Evolutionary conservation across 2,329 filamentous ascomycete species (phyloP).

Genomic region (Metarhizium guizhouense): DNA sequence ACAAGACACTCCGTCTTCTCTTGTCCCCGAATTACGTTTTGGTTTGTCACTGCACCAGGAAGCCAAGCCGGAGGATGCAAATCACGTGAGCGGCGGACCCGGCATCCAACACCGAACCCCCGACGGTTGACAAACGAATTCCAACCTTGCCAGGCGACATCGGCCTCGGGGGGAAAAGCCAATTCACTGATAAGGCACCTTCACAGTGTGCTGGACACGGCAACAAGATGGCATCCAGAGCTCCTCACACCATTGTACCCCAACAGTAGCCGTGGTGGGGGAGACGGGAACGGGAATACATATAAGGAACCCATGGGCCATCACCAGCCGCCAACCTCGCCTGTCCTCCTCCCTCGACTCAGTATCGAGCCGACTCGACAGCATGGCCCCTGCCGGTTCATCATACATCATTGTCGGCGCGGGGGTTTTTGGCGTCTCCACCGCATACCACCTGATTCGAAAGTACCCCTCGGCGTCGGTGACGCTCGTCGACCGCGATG

Average conservation of each 20-base stretch:
- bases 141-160: neutral
- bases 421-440: slow-evolving; percentile 57
- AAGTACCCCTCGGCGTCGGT: slow-evolving; percentile 40
- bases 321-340: neutral
- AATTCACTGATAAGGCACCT: neutral
- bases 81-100: neutral
- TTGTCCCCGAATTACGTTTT: neutral
- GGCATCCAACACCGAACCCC: neutral
- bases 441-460: slow-evolving; percentile 52
- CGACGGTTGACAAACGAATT: neutral
- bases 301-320: neutral
- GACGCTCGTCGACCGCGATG: slow-evolving; percentile 49
- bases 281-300: neutral
- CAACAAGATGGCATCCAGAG: neutral
- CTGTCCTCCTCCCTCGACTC: neutral
- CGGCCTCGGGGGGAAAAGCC: neutral
- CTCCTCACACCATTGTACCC: neutral
- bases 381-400: slow-evolving; percentile 13
- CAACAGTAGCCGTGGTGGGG: neutral
- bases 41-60: neutral
- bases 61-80: neutral
- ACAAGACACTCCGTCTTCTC: neutral
- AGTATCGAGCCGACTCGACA: neutral
- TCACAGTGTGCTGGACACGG: neutral
- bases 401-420: slow-evolving; percentile 53